Evolutionary conservation across 169 alveolate genomes (phyloP).

Genomic region (Plasmodium gonderi): DNA sequence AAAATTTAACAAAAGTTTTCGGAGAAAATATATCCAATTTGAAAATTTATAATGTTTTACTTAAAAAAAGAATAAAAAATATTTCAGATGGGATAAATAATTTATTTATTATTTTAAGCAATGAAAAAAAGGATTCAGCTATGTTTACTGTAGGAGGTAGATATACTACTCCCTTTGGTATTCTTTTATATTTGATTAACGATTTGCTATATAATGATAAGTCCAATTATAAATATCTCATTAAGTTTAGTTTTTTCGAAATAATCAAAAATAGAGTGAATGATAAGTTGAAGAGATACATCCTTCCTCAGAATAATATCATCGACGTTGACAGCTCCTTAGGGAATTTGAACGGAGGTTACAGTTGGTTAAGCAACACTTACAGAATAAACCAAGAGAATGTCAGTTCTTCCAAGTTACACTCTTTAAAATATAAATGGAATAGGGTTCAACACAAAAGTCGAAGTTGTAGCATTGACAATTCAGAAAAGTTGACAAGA

Average conservation of each 20-base stretch:
- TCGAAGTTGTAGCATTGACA: background rate
- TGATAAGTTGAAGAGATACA: constrained; percentile 16
- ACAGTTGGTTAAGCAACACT: background rate
- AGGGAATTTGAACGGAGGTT: background rate
- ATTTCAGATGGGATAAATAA: constrained; percentile 10
- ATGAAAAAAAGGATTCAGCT: constrained; percentile 4
- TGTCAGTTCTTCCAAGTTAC: background rate
- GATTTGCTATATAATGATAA: background rate
- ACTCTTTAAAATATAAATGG: background rate
- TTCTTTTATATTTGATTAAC: constrained; percentile 12
- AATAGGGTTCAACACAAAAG: background rate
- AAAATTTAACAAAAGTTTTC: background rate
- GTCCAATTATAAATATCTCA: background rate
- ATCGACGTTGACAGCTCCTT: background rate
- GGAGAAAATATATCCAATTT: constrained; percentile 24
- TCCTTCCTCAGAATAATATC: constrained; percentile 4
- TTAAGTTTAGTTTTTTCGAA: constrained; percentile 21
- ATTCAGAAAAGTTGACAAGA: background rate
- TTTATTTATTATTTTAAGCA: constrained; percentile 15
- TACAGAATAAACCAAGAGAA: background rate
- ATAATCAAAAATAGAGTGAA: constrained; percentile 7
- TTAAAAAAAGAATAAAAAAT: constrained; percentile 20
- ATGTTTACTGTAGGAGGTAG: constrained; percentile 27
- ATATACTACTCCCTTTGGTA: constrained; percentile 21
- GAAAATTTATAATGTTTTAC: constrained; percentile 41